Base-by-base conservation (phyloP, 2,329 filamentous ascomycete genomes). In the Drechmeria coniospora region DNA sequence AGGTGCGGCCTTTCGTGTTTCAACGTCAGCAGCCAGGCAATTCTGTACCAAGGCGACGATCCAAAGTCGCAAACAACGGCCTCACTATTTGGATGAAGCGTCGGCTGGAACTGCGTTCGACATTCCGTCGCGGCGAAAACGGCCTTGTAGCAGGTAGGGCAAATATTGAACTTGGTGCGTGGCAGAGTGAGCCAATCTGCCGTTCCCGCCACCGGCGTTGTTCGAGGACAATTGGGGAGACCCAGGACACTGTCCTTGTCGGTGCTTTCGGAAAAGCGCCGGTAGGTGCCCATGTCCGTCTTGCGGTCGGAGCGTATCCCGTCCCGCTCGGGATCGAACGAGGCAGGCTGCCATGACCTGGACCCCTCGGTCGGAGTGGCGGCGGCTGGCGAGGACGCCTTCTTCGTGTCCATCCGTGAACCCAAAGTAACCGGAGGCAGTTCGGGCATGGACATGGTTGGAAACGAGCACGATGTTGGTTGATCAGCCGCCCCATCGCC, bases 131-230 rank as follows among this genome's bases (percentile, higher is more conserved):
- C 59, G 10, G 63, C 64, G 38, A 87, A 83, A 7, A 83, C 68
- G 5, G 65, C 63, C 3, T 66, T 61, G 47, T 80, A 83, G 53
- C 87, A 95, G 9, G 68, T 70, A 0, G 82, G 80, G 41, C 87
- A 94, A 25, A 94, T 77, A 36, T 81, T 72, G 40, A 94, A 79
- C 9, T 74, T 66, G 34, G 74, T 68, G 10, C 72, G 69, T 4
- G 71, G 70, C 4, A 94, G 60, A 0, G 77, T 86, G 35, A 84
- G 73, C 81, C 86, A 94, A 43, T 90, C 82, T 35, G 76, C 61
- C 34, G 74, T 65, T 2, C 74, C 74, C 8, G 66, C 56, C 9
- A 71, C 65, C 8, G 70, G 68, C 4, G 63, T 56, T 21, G 65
- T 69, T 34, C 81, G 66, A 6, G 75, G 76, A 41, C 86, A 93